Percentiles rank a stretch among this genome's conserved stretches.
These are phyloP conservation scores for Alnus glutinosa DNA, from an alignment of 306 rosid species.

Conservation along the genomic window DNA sequence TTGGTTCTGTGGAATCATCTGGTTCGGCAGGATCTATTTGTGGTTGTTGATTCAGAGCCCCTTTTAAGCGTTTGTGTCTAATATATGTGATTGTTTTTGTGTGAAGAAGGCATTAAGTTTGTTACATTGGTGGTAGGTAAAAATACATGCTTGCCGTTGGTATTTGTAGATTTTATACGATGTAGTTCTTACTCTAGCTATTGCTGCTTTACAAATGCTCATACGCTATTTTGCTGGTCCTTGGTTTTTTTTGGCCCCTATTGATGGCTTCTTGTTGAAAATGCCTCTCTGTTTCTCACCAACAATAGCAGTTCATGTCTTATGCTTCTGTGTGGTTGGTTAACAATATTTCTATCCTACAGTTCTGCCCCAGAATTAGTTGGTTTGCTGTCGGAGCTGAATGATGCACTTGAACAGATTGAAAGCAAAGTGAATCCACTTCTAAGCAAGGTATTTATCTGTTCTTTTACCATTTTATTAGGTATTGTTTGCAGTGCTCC, in stretches of 20 bases:
- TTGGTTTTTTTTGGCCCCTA: background rate
- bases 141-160: background rate
- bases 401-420: conserved; percentile 52
- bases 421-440: conserved; percentile 9
- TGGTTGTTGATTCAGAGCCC: background rate
- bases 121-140: background rate
- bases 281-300: background rate
- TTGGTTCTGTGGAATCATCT: background rate
- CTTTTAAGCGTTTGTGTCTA: background rate
- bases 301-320: background rate
- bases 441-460: background rate
- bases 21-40: background rate
- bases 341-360: conserved; percentile 33
- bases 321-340: conserved; percentile 14
- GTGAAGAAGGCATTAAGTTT: background rate
- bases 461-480: background rate
- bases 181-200: background rate
- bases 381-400: conserved; percentile 76
- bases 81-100: background rate
- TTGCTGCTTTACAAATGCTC: background rate
- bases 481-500: background rate
- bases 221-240: background rate
- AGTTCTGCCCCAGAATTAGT: conserved; percentile 85
- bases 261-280: background rate
- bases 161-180: background rate